These are phyloP conservation scores for Nakazawaea ishiwadae DNA, from an alignment of 805 yeast genomes.

Conservation along the genomic window DNA sequence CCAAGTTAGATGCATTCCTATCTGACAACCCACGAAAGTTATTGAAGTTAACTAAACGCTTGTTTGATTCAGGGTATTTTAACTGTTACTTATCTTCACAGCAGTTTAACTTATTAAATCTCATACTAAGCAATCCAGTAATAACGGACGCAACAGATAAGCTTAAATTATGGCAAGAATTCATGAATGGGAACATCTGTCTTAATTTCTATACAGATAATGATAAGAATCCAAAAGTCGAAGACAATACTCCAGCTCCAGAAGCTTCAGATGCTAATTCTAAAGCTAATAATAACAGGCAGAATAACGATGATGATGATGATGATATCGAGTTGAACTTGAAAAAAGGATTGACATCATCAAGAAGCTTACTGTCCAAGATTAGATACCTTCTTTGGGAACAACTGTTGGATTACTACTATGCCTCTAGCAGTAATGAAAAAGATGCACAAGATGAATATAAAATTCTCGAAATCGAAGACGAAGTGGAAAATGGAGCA, in stretches of 20 bases:
- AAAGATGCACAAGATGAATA: slow-evolving; percentile 13
- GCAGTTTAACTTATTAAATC: slow-evolving; percentile 46
- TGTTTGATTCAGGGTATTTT: slow-evolving; percentile 35
- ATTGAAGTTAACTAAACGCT: slow-evolving; percentile 27
- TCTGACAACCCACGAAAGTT: slow-evolving; percentile 23
- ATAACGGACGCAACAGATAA: slow-evolving; percentile 16
- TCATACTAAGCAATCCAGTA: slow-evolving; percentile 33
- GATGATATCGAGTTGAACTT: slow-evolving; percentile 36
- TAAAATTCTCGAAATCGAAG: slow-evolving; percentile 13
- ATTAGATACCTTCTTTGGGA: slow-evolving; percentile 70
- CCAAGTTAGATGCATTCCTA: slow-evolving; percentile 15
- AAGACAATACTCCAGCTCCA: neutral
- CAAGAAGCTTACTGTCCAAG: slow-evolving; percentile 57
- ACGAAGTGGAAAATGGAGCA: slow-evolving; percentile 17
- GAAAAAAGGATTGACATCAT: slow-evolving; percentile 41
- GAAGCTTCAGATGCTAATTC: slow-evolving; percentile 20
- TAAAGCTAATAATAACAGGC: slow-evolving; percentile 10
- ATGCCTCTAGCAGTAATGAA: slow-evolving; percentile 11
- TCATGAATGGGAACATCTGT: slow-evolving; percentile 36
- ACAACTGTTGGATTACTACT: slow-evolving; percentile 49
- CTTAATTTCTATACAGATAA: slow-evolving; percentile 19
- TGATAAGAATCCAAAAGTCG: neutral
- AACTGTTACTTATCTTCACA: slow-evolving; percentile 49
- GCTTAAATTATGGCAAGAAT: slow-evolving; percentile 37
- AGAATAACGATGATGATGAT: slow-evolving; percentile 17